Evolutionary conservation across 129 eudicot species (phyloP).

Genomic region (Rutidosis leptorrhynchoides): DNA sequence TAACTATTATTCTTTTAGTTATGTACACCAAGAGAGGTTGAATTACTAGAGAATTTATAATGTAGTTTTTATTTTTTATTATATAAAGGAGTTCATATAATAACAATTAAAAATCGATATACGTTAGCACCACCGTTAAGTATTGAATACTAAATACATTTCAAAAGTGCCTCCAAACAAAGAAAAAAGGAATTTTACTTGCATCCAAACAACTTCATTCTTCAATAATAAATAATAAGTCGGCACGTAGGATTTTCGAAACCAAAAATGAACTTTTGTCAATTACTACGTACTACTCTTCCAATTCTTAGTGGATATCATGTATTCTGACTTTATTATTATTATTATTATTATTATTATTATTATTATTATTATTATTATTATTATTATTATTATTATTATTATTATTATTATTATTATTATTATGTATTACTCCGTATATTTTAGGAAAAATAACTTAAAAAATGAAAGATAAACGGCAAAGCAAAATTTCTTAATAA

Average conservation of each 20-base stretch:
- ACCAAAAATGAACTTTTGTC: constrained; percentile 1
- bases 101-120: too few relatives aligned
- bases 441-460: too few relatives aligned
- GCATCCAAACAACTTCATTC: background rate
- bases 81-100: too few relatives aligned
- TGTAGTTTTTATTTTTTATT: too few relatives aligned
- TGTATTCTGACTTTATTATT: background rate
- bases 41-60: too few relatives aligned
- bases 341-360: background rate
- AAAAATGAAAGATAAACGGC: too few relatives aligned
- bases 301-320: background rate
- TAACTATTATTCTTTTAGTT: too few relatives aligned
- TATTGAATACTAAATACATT: background rate
- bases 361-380: too few relatives aligned
- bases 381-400: too few relatives aligned
- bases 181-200: background rate
- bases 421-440: too few relatives aligned
- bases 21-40: background rate
- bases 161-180: background rate
- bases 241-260: background rate
- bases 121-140: background rate
- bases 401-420: too few relatives aligned
- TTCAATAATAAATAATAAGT: background rate
- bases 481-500: too few relatives aligned
- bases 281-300: background rate